Conservation (phyloP, 2,329 filamentous ascomycete species). For the Plectosphaerella plurivora region DNA sequence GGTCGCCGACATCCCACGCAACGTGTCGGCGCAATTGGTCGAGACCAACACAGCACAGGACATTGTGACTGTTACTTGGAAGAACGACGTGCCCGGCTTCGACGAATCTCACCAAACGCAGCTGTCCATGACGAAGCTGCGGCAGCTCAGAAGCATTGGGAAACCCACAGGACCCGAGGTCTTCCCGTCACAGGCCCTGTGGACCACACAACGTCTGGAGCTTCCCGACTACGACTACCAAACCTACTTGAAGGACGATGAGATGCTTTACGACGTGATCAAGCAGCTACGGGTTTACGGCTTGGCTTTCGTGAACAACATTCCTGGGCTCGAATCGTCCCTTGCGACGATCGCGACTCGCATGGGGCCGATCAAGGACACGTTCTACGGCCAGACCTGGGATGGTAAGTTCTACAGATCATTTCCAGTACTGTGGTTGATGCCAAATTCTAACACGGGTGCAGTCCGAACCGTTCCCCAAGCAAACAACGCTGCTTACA, state of each 20-base stretch:
- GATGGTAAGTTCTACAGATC: background rate
- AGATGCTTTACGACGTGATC: background rate
- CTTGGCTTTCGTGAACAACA: background rate
- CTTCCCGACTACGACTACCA: constrained; percentile 4
- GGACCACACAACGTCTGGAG: background rate
- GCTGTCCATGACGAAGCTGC: background rate
- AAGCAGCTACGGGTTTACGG: background rate
- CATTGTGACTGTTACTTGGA: background rate
- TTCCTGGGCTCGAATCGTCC: background rate
- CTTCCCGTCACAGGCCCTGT: background rate
- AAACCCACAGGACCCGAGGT: background rate
- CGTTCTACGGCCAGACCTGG: constrained; percentile 4
- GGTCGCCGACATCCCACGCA: background rate
- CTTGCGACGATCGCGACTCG: constrained; percentile 3
- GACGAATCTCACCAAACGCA: background rate
- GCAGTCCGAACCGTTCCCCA: constrained; percentile 2
- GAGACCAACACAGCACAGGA: background rate
- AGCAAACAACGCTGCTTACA: constrained; percentile 4
- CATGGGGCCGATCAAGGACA: constrained; percentile 3
- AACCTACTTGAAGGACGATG: constrained; percentile 3
- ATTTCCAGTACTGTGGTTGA: background rate
- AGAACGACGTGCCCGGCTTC: background rate
- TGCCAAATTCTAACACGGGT: background rate
- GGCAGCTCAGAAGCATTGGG: background rate
- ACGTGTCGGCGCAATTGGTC: background rate